Evolutionary conservation across 495 filamentous ascomycete genomes (phyloP).

Genomic region (Penicillium herquei): DNA sequence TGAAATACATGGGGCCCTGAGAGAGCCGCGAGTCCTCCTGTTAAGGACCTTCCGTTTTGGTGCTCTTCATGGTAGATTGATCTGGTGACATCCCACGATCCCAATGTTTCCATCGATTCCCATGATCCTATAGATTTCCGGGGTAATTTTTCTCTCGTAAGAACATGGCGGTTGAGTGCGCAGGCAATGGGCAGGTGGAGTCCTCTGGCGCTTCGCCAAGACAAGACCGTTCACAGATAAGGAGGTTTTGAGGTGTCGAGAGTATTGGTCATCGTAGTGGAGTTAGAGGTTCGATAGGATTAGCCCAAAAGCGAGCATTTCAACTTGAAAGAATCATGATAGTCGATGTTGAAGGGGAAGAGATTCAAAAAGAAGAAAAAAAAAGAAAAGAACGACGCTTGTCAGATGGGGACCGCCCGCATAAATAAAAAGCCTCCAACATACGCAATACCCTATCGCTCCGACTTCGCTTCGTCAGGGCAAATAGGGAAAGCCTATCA

Average conservation of each 20-base stretch:
- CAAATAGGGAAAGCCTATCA: not conserved
- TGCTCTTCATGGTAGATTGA: not conserved
- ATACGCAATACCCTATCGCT: slow-evolving; percentile 16
- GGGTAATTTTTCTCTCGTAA: slow-evolving; percentile 37
- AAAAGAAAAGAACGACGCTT: not conserved
- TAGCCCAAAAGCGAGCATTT: not conserved
- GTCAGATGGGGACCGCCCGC: slow-evolving; percentile 9
- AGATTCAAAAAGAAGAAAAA: not conserved
- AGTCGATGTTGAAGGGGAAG: not conserved
- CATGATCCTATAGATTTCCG: slow-evolving; percentile 9
- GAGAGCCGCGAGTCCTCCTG: not conserved
- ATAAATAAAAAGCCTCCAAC: slow-evolving; percentile 13
- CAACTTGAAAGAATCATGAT: not conserved
- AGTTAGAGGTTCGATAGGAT: not conserved
- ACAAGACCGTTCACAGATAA: slow-evolving; percentile 16
- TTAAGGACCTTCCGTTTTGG: slow-evolving; percentile 1
- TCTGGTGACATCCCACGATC: not conserved
- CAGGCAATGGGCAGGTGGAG: slow-evolving; percentile 19
- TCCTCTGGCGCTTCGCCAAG: slow-evolving; percentile 19
- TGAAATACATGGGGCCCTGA: too few relatives aligned
- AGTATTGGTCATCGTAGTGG: slow-evolving; percentile 22
- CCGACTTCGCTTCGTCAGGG: slow-evolving; percentile 22
- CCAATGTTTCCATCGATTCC: not conserved
- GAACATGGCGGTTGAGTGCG: slow-evolving; percentile 1
- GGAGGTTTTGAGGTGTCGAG: slow-evolving; percentile 20